phyloP scores from a whole-genome alignment of 2,329 filamentous ascomycete species.

The Akanthomyces dipterigenus region DNA sequence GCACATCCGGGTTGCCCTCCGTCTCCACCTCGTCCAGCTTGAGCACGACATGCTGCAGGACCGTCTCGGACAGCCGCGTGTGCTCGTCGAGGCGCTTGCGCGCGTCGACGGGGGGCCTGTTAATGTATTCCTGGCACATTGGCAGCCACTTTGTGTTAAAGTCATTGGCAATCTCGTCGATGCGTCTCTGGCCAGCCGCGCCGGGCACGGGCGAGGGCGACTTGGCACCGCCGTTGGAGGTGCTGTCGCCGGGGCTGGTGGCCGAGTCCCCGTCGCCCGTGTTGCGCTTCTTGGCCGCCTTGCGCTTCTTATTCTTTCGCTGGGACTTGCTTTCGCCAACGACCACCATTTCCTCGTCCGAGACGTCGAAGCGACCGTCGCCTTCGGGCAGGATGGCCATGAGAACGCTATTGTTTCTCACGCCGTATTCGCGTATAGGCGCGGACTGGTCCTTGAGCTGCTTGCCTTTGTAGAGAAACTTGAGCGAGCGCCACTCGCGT shows the following conservation, averaged over 20 bases:
- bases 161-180: slow-evolving; percentile 58
- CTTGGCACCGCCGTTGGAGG: slow-evolving; percentile 27
- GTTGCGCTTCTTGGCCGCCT: slow-evolving; percentile 35
- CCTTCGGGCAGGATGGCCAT: slow-evolving; percentile 41
- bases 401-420: slow-evolving; percentile 55
- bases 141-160: slow-evolving; percentile 61
- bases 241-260: slow-evolving; percentile 40
- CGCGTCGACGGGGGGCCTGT: slow-evolving; percentile 54
- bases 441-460: slow-evolving; percentile 59
- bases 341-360: slow-evolving; percentile 39
- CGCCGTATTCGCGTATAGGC: slow-evolving; percentile 52
- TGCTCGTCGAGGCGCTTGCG: slow-evolving; percentile 69
- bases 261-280: slow-evolving; percentile 31
- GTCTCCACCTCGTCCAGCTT: slow-evolving; percentile 74
- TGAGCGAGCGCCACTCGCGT: slow-evolving; percentile 45
- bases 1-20: slow-evolving; percentile 59
- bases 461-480: slow-evolving; percentile 67
- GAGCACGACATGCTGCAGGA: slow-evolving; percentile 67
- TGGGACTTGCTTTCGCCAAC: slow-evolving; percentile 35
- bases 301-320: slow-evolving; percentile 30
- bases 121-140: slow-evolving; percentile 54
- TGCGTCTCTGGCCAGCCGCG: slow-evolving; percentile 43
- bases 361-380: slow-evolving; percentile 27
- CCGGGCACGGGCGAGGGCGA: slow-evolving; percentile 24
- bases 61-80: slow-evolving; percentile 66